phyloP scores from a whole-genome alignment of 345 rosid genomes.

The Ceriops decandra region DNA sequence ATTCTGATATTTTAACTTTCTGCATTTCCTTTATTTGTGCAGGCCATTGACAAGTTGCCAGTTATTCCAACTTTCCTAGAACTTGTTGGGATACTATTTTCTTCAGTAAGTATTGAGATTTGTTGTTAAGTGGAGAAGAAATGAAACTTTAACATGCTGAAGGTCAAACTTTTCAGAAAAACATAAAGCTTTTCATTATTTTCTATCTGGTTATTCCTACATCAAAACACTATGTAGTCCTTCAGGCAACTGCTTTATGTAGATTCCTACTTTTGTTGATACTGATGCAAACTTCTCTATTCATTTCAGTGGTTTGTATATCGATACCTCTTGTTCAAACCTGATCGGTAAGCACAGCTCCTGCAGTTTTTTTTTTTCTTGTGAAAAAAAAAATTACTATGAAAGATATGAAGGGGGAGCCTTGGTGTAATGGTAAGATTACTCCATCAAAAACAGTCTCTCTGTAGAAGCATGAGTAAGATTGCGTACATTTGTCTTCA shows the following conservation, averaged over 20 bases:
- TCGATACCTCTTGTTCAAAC: conserved; percentile 90
- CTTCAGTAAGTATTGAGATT: conserved; percentile 46
- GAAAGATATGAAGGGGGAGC: no score
- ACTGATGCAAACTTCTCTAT: conserved; percentile 19
- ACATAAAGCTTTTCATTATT: no score
- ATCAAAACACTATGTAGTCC: no score
- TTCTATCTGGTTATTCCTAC: no score
- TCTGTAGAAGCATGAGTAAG: no score
- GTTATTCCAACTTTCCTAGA: conserved; percentile 62
- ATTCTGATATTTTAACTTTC: conserved; percentile 7
- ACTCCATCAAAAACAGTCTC: no score
- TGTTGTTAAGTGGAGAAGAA: not conserved
- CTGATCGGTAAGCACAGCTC: conserved; percentile 55
- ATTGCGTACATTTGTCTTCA: no score
- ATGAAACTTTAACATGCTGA: no score
- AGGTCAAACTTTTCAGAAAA: no score
- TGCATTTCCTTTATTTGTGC: conserved; percentile 7
- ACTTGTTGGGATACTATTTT: conserved; percentile 70
- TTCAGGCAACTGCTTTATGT: no score
- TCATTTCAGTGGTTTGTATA: conserved; percentile 78
- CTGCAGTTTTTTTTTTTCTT: not conserved
- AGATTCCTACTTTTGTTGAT: not conserved
- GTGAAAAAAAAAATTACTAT: no score
- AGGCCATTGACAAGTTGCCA: conserved; percentile 81
- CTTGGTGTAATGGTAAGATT: no score